A percentile compares a stretch with the other conserved stretches of the same genome.
Conservation (phyloP, 2,329 filamentous ascomycete genomes). For the Fusarium verrucosum region DNA sequence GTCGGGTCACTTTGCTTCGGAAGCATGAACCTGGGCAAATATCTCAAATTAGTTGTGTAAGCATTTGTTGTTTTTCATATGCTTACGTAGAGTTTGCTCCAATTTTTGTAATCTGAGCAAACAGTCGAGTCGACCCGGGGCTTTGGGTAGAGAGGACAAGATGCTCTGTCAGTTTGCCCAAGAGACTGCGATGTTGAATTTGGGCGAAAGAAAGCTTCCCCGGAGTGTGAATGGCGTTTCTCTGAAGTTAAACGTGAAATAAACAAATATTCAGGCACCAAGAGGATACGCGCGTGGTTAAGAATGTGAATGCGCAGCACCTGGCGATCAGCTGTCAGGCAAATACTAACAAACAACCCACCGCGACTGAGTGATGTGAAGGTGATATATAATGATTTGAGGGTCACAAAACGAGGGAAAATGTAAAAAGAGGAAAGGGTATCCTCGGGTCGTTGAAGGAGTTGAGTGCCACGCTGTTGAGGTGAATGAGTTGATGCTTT, state of each 20-base stretch:
- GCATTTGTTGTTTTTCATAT: neutral
- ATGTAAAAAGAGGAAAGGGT: neutral
- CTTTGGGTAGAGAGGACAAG: neutral
- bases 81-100: neutral
- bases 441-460: neutral
- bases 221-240: neutral
- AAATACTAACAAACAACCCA: constrained; percentile 10
- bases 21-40: neutral
- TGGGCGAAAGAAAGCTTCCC: neutral
- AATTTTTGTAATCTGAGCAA: neutral
- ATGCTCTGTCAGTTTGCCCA: neutral
- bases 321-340: constrained; percentile 25
- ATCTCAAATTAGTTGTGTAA: neutral
- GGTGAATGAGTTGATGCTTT: neutral
- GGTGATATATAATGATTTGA: neutral
- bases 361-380: neutral
- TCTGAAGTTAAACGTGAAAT: neutral
- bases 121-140: neutral
- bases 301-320: constrained; percentile 25
- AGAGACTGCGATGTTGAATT: neutral
- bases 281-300: neutral
- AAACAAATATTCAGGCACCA: constrained; percentile 6
- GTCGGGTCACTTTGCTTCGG: neutral
- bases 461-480: neutral
- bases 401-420: neutral